Evolutionary conservation across 2,329 filamentous ascomycete species (phyloP).

Genomic region (Cladosporium austrohemisphaericum): DNA sequence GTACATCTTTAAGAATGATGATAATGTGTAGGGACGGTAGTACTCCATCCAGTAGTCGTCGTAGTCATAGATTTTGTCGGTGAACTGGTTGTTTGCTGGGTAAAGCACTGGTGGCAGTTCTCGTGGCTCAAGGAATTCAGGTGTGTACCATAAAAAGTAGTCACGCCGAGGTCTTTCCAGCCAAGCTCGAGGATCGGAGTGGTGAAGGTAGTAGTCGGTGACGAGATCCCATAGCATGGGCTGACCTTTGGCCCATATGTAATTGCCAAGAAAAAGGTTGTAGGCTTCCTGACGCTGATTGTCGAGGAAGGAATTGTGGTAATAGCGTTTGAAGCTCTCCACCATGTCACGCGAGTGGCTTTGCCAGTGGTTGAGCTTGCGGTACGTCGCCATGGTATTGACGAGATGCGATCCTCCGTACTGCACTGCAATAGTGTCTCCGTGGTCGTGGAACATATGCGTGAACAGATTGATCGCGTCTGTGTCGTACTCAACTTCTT

Average conservation of each 20-base stretch:
- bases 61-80: slow-evolving; percentile 49
- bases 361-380: slow-evolving; percentile 98
- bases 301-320: slow-evolving; percentile 97
- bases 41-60: slow-evolving; percentile 99
- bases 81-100: not conserved
- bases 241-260: slow-evolving; percentile 79
- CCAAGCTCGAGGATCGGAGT: slow-evolving; percentile 75
- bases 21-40: slow-evolving; percentile 82
- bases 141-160: slow-evolving; percentile 89
- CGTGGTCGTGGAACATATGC: slow-evolving; percentile 94
- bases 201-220: slow-evolving; percentile 95
- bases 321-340: slow-evolving; percentile 97
- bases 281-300: slow-evolving; percentile 98
- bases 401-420: slow-evolving; percentile 97
- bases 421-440: slow-evolving; percentile 95
- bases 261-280: slow-evolving; percentile 94
- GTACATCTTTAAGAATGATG: slow-evolving; percentile 88
- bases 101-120: slow-evolving; percentile 50
- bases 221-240: slow-evolving; percentile 96
- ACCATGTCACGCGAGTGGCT: slow-evolving; percentile 98
- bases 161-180: slow-evolving; percentile 58
- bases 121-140: slow-evolving; percentile 63
- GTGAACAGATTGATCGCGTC: slow-evolving; percentile 96
- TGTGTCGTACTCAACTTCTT: slow-evolving; percentile 78
- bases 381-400: slow-evolving; percentile 98